A percentile compares a stretch with the other conserved stretches of the same genome.
Conservation (phyloP, 495 filamentous ascomycete genomes). For the Parathielavia hyrcaniae region DNA sequence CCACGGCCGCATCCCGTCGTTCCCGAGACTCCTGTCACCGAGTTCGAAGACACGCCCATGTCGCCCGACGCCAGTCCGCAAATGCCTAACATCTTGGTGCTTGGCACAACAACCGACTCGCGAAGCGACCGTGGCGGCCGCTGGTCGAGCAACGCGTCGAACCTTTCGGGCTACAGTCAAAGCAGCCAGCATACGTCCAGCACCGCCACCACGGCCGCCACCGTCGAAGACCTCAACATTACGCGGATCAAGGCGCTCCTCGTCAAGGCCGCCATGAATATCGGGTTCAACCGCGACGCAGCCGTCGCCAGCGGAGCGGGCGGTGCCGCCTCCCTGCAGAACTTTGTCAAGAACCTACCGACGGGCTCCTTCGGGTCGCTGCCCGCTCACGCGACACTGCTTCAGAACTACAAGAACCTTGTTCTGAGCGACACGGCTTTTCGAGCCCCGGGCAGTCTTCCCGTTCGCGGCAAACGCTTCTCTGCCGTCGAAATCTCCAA, state of each 20-base stretch:
- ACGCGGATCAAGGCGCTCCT: conserved; percentile 67
- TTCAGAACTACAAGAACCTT: conserved; percentile 71
- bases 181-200: conserved; percentile 66
- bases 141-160: conserved; percentile 73
- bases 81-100: conserved; percentile 77
- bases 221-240: conserved; percentile 64
- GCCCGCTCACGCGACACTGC: conserved; percentile 60
- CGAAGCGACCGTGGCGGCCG: conserved; percentile 43
- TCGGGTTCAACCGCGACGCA: conserved; percentile 57
- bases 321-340: conserved; percentile 48
- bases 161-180: conserved; percentile 66
- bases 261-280: conserved; percentile 73
- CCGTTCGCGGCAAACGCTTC: conserved; percentile 52
- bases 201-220: conserved; percentile 62
- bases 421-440: conserved; percentile 65
- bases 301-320: conserved; percentile 31
- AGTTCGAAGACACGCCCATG: conserved; percentile 81
- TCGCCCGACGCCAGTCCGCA: conserved; percentile 68
- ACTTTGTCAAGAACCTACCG: conserved; percentile 69
- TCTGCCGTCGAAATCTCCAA: conserved; percentile 65
- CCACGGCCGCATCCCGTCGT: conserved; percentile 34
- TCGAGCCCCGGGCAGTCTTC: conserved; percentile 46
- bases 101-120: conserved; percentile 54
- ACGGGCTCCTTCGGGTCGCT: conserved; percentile 68
- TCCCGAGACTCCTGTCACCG: conserved; percentile 86